Conservation (phyloP, 192 early-diverging fungal species). For the Obelidium mucronatum region DNA sequence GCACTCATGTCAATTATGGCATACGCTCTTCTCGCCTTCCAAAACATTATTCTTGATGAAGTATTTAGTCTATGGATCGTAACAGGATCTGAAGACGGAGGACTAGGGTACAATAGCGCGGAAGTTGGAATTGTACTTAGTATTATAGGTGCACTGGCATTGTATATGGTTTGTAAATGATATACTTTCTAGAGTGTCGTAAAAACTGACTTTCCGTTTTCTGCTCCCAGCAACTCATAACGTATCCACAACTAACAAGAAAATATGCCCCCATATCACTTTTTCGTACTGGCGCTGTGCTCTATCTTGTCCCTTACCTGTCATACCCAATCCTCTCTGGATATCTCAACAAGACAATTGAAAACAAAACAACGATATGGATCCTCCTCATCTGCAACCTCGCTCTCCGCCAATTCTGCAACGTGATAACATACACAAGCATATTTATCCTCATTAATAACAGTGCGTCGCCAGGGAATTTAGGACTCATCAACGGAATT, state of each 20-base stretch:
- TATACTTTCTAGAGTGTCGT: too few relatives aligned
- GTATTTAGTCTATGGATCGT: slow-evolving; percentile 50
- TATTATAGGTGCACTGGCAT: slow-evolving; percentile 12
- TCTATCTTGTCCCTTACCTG: slow-evolving; percentile 26
- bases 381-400: slow-evolving; percentile 28
- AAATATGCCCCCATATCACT: slow-evolving; percentile 13
- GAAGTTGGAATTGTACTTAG: slow-evolving; percentile 19
- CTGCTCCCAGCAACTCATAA: slow-evolving; percentile 27
- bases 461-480: slow-evolving; percentile 5
- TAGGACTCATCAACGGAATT: slow-evolving; percentile 37
- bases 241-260: slow-evolving; percentile 30
- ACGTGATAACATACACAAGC: slow-evolving; percentile 35
- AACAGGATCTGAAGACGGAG: slow-evolving; percentile 44
- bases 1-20: slow-evolving; percentile 32
- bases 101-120: slow-evolving; percentile 26
- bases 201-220: too few relatives aligned
- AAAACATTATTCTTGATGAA: slow-evolving; percentile 57
- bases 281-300: slow-evolving; percentile 9
- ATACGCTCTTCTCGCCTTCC: slow-evolving; percentile 45
- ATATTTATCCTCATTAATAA: slow-evolving; percentile 41
- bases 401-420: slow-evolving; percentile 36
- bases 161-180: too few relatives aligned
- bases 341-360: background rate
- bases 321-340: slow-evolving; percentile 29
- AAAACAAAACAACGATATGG: slow-evolving; percentile 7